Base-by-base conservation (phyloP, 129 eudicot species). In the Escallonia herrerae region DNA sequence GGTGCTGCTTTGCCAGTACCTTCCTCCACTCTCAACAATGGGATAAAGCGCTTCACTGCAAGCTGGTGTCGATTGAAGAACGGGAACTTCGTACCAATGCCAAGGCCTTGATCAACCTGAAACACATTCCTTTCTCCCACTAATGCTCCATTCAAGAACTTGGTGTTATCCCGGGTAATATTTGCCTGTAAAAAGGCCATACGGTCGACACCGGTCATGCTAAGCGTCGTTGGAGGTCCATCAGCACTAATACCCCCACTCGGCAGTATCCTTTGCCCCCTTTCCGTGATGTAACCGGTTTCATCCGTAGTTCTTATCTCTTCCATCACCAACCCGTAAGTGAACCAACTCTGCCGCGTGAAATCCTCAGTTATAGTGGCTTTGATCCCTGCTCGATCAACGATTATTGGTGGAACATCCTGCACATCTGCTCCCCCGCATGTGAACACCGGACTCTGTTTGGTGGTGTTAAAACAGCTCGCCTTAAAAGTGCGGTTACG, bases 51-150 rank as follows among this genome's bases (percentile, higher is more conserved):
- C 2, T 96, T 91, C 63, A 77, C 6, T 22, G 97, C 85, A 41
- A 91, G 77, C 56, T 91, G 91, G 63, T 91, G 97, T 8, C 97
- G 89, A 44, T 91, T 91, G 77, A 91, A 91, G 59, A 91, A 69
- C 1, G 97, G 97, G 64, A 85, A 85, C 59, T 81, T 91, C 72
- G 83, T 91, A 63, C 97, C 97, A 56, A 91, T 66, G 33, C 90
- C 90, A 71, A 91, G 74, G 43, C 97, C 97, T 81, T 91, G 97
- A 65, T 91, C 96, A 39, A 91, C 97, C 94, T 90, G 97, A 58
- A 91, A 91, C 50, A 91, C 97, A 71, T 87, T 85, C 47, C 97
- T 74, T 73, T 91, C 97, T 40, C 97, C 97, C 60, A 91, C 97
- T 62, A 87, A 74, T 42, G 97, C 86, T 74, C 96, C 97, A 68